A percentile compares a stretch with the other conserved stretches of the same genome.
Evolutionary conservation across 768 basidiomycete species (phyloP).

Genomic region (Phylloporus rhodoxanthus): DNA sequence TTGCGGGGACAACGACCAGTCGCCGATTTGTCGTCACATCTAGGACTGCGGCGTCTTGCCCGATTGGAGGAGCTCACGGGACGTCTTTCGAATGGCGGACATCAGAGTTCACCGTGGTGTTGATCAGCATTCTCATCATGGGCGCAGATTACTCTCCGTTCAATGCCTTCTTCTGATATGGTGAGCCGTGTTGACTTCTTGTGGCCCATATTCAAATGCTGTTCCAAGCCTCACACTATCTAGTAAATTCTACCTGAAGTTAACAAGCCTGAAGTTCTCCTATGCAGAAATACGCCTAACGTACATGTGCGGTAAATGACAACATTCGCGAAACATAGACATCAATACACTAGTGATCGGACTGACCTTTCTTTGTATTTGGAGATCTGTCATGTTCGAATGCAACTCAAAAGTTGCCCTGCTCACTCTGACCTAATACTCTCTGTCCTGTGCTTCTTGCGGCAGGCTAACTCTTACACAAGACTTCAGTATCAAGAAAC

Average conservation of each 20-base stretch:
- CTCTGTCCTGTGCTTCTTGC: neutral
- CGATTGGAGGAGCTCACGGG: neutral
- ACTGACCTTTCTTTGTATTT: too few relatives aligned
- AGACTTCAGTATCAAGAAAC: neutral
- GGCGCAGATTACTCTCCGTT: neutral
- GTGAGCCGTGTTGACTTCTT: neutral
- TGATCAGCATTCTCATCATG: neutral
- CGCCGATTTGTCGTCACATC: neutral
- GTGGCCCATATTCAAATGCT: neutral
- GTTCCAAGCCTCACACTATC: too few relatives aligned
- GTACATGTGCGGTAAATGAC: too few relatives aligned
- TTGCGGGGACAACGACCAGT: neutral
- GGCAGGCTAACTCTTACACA: neutral
- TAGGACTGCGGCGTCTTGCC: neutral
- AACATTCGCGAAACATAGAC: too few relatives aligned
- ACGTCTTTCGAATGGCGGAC: neutral
- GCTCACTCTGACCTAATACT: neutral
- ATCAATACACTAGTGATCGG: too few relatives aligned
- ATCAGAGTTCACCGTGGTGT: neutral
- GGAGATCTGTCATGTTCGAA: too few relatives aligned
- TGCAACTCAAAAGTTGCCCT: neutral
- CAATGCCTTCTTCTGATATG: neutral
- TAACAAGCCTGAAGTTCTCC: too few relatives aligned
- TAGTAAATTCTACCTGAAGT: too few relatives aligned
- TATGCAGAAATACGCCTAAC: too few relatives aligned